phyloP scores from a whole-genome alignment of 2,329 filamentous ascomycete species.

The Xylariaceae sp. region DNA sequence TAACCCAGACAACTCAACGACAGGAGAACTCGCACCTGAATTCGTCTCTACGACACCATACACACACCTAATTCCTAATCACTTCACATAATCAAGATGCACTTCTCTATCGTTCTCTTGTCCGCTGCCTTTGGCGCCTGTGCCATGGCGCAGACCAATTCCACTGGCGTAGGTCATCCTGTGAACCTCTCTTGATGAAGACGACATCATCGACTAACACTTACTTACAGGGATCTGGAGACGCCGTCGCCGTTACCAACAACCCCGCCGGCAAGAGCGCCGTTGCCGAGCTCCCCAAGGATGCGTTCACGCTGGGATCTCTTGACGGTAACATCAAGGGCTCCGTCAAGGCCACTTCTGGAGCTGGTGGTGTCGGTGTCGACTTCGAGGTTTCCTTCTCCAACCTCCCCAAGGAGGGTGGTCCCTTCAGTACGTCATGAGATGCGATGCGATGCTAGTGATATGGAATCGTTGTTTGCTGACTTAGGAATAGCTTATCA shows the following conservation, averaged over 20 bases:
- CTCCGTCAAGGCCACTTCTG: conserved; percentile 42
- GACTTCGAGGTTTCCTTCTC: conserved; percentile 50
- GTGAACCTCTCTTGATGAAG: background rate
- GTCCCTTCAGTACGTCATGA: conserved; percentile 53
- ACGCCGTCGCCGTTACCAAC: conserved; percentile 47
- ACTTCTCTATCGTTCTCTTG: conserved; percentile 26
- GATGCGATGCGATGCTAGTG: background rate
- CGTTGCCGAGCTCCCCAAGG: conserved; percentile 50
- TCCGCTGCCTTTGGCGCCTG: conserved; percentile 21
- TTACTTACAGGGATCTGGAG: conserved; percentile 34
- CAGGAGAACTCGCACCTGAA: too few relatives aligned
- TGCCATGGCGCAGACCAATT: conserved; percentile 26
- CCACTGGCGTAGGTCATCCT: conserved; percentile 25
- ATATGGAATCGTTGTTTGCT: conserved; percentile 4
- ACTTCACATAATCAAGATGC: conserved; percentile 22
- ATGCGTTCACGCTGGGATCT: conserved; percentile 42
- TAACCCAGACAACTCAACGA: background rate
- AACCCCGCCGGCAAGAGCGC: conserved; percentile 54
- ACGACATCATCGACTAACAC: conserved; percentile 16
- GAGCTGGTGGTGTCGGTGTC: conserved; percentile 49
- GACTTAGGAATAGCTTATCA: conserved; percentile 56
- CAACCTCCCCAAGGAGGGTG: conserved; percentile 52
- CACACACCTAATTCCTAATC: background rate
- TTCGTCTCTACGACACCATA: background rate
- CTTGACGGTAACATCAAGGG: conserved; percentile 52